Base-by-base conservation (phyloP, 768 basidiomycete species). In the Lyophyllum shimeji region DNA sequence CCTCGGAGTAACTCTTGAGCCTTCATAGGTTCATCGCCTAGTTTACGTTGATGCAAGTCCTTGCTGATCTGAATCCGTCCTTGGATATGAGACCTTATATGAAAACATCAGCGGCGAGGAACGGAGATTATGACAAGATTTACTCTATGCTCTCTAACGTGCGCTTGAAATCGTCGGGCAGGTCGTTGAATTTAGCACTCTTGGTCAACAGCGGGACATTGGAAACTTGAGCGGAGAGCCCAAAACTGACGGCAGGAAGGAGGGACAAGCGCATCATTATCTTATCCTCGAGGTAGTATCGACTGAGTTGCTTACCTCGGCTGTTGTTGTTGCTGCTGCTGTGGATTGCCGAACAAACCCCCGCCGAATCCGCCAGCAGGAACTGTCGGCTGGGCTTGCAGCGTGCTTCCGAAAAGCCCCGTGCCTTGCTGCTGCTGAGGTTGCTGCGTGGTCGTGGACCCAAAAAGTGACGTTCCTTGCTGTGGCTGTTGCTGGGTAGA, bases 41-140 rank as follows among this genome's bases (percentile, higher is more conserved):
- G 74, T 65, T 89, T 89, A 50, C 86, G 81, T 64, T 87, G 84
- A 58, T 87, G 87, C 18, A 93, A 71, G 45, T 91, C 88, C 62
- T 89, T 90, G 64, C 86, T 85, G 56, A 93, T 90, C 62, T 92
- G 89, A 0, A 90, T 75, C 23, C 88, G 85, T 25, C 87, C 86
- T 72, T 92, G 89, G 24, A 91, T 89, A 58, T 85, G 78, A 7
- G 83, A 67, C 53, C 89, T 91, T 54, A 40, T 46, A 60, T 46
- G 12, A 37, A 20, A 59, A 50, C 8, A 45, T 37, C 6, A 56
- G 17, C 55, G 15, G 37, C 33, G 21, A 3, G 18, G 48, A 24
- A 34, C n/a, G 9, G 50, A 23, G 45, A 34, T 33, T 48, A 42
- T 29, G 17, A 46, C 37, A 33, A 7, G 4, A 25, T 62, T 84